These are phyloP conservation scores for Psilocybe mexicana DNA, from an alignment of 1,284 basidiomycete species.

Conservation along the genomic window DNA sequence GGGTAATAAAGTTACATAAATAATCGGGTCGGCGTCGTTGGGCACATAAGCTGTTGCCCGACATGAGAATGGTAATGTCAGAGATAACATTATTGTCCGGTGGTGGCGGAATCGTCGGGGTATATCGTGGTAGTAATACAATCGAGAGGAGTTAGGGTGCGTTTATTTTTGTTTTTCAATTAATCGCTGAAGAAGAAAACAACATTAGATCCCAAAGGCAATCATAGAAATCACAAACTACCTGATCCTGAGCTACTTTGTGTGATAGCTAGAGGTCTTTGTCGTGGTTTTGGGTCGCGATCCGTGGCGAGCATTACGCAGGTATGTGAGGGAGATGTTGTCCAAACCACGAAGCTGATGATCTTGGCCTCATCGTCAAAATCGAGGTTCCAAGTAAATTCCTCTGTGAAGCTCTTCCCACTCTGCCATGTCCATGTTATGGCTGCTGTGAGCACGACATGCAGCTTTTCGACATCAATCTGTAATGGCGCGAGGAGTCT, in stretches of 20 bases:
- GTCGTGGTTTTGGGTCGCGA: constrained; percentile 16
- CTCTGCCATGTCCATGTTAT: constrained; percentile 46
- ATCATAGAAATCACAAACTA: not conserved
- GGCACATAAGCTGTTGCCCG: too few species aligned
- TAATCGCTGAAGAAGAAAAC: not conserved
- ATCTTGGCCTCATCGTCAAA: constrained; percentile 45
- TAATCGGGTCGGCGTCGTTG: not conserved
- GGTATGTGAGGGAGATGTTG: constrained; percentile 37
- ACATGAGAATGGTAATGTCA: not conserved
- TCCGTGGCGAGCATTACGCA: constrained; percentile 47
- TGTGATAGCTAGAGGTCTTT: constrained; percentile 3
- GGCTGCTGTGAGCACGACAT: constrained; percentile 36
- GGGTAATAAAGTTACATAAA: not conserved
- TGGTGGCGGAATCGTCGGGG: not conserved
- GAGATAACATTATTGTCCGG: not conserved
- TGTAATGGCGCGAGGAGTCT: constrained; percentile 22
- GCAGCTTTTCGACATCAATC: constrained; percentile 24
- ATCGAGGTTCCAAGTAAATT: constrained; percentile 43
- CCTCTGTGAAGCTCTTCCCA: constrained; percentile 40
- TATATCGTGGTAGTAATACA: not conserved
- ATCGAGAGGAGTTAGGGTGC: not conserved
- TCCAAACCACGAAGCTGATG: constrained; percentile 36
- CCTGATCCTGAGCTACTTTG: constrained; percentile 15
- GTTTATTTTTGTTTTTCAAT: not conserved
- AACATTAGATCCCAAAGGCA: not conserved